These are phyloP conservation scores for Macrocybe gigantea DNA, from an alignment of 768 basidiomycete species.

Conservation along the genomic window DNA sequence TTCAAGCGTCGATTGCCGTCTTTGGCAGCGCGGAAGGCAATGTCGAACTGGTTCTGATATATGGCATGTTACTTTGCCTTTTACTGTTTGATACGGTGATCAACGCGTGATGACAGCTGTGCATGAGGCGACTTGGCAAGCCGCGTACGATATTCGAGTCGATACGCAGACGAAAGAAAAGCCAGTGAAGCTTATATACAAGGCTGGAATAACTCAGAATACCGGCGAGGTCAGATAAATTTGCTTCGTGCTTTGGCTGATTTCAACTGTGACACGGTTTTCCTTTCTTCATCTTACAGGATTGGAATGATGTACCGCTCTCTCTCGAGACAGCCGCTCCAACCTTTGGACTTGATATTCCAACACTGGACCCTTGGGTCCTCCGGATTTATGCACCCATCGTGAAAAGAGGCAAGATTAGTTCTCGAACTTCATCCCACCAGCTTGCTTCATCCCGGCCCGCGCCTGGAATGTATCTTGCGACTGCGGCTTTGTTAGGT, in stretches of 20 bases:
- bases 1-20: conserved; percentile 16
- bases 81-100: not conserved
- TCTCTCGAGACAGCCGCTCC: conserved; percentile 38
- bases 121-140: conserved; percentile 26
- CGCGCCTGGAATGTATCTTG: not conserved
- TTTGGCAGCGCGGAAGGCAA: conserved; percentile 20
- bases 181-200: conserved; percentile 30
- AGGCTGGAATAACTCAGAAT: conserved; percentile 30
- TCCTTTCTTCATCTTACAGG: conserved; percentile 12
- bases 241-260: not conserved
- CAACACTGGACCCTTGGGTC: conserved; percentile 30
- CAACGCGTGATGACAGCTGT: conserved; percentile 22
- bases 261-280: not conserved
- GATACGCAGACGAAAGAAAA: conserved; percentile 29
- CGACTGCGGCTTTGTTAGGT: too few species aligned
- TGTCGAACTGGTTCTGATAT: conserved; percentile 24
- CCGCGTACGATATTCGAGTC: conserved; percentile 34
- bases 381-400: conserved; percentile 18
- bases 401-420: not conserved
- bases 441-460: not conserved
- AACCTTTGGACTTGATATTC: conserved; percentile 31
- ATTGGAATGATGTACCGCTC: conserved; percentile 36
- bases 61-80: conserved; percentile 16
- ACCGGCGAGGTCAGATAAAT: conserved; percentile 31
- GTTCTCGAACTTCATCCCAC: not conserved